phyloP scores from a whole-genome alignment of 2,329 filamentous ascomycete genomes.

The Ramularia endophylla region DNA sequence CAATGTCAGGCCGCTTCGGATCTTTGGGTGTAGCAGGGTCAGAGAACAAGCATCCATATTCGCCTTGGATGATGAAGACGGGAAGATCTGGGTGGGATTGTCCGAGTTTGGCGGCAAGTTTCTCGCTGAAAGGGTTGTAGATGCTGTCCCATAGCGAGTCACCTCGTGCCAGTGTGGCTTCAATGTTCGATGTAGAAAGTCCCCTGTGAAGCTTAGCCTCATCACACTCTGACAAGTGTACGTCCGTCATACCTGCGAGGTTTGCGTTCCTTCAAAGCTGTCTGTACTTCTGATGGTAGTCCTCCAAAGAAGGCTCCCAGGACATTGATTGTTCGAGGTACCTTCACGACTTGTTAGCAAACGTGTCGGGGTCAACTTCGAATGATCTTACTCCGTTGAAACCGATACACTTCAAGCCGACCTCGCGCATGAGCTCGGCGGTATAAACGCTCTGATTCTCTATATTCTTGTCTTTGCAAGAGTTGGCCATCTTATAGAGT shows the following conservation, averaged over 20 bases:
- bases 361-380: no score
- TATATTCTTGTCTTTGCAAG: constrained; percentile 18
- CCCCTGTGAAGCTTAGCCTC: constrained; percentile 12
- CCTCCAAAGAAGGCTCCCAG: constrained; percentile 63
- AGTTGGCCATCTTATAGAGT: constrained; percentile 48
- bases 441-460: constrained; percentile 40
- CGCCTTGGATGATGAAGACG: constrained; percentile 67
- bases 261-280: constrained; percentile 38
- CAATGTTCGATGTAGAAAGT: constrained; percentile 43
- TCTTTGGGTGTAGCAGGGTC: constrained; percentile 50
- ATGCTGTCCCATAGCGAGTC: constrained; percentile 67
- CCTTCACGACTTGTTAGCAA: constrained; percentile 34
- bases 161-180: constrained; percentile 53
- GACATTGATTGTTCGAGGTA: constrained; percentile 78
- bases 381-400: constrained; percentile 62
- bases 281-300: constrained; percentile 53
- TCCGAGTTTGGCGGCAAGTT: constrained; percentile 64
- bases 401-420: constrained; percentile 70
- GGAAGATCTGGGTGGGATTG: constrained; percentile 76
- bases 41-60: constrained; percentile 68
- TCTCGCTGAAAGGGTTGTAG: constrained; percentile 67
- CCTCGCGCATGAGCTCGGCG: constrained; percentile 68
- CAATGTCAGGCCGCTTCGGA: constrained; percentile 46
- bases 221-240: no score
- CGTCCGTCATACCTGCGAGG: constrained; percentile 18